A percentile compares a stretch with the other conserved stretches of the same genome.
Evolutionary conservation across 495 filamentous ascomycete species (phyloP).

Genomic region (Corynascus novoguineensis): DNA sequence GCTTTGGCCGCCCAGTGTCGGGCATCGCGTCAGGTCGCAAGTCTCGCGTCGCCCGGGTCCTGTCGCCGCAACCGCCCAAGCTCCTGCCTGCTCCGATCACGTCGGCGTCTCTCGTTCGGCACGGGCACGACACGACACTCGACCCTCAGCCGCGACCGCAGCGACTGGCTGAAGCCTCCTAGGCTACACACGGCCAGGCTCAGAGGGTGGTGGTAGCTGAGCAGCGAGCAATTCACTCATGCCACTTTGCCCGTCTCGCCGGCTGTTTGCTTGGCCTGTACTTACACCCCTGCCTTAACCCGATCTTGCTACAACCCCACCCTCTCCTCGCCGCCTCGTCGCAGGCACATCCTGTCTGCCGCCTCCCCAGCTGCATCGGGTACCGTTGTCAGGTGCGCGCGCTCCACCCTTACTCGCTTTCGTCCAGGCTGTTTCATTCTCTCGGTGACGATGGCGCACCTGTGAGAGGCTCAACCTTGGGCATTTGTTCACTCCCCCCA

Average conservation of each 20-base stretch:
- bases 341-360: conserved; percentile 22
- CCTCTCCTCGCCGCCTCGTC: conserved; percentile 18
- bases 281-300: conserved; percentile 12
- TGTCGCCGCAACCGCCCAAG: background rate
- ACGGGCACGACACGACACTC: background rate
- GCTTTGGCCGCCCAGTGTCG: background rate
- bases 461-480: conserved; percentile 24
- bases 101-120: background rate
- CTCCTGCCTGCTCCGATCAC: background rate
- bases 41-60: background rate
- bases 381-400: conserved; percentile 33
- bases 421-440: conserved; percentile 14
- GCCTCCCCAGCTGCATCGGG: conserved; percentile 30
- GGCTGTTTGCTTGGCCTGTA: conserved; percentile 8
- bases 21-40: background rate
- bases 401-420: conserved; percentile 21
- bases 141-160: background rate
- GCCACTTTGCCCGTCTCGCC: conserved; percentile 6
- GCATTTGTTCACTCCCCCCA: conserved; percentile 20
- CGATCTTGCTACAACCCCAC: conserved; percentile 11
- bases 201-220: conserved; percentile 22
- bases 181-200: background rate
- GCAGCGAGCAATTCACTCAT: conserved; percentile 21
- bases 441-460: conserved; percentile 26
- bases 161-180: background rate